Evolutionary conservation across 164 flowering plant species (phyloP).

Genomic region (Paratinospora sagittata): DNA sequence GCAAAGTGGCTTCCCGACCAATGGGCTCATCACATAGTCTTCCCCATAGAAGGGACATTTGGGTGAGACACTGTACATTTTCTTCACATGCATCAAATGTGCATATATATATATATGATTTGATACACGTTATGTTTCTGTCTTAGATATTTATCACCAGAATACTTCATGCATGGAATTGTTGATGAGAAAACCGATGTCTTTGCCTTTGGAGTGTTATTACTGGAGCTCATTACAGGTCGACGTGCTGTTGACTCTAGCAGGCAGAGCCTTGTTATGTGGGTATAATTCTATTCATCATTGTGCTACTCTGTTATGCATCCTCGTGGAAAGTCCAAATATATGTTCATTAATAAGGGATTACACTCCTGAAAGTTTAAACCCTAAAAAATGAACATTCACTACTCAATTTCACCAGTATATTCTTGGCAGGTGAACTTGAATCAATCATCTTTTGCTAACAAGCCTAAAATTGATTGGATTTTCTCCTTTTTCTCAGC

Average conservation of each 20-base stretch:
- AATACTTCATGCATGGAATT: constrained; percentile 94
- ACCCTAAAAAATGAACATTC: neutral
- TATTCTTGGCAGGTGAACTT: no score
- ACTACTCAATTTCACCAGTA: neutral
- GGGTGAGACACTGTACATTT: constrained; percentile 43
- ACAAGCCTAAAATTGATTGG: no score
- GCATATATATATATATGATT: neutral
- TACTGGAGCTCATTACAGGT: constrained; percentile 90
- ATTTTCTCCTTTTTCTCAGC: no score
- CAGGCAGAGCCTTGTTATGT: constrained; percentile 86
- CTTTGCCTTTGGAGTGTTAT: constrained; percentile 85
- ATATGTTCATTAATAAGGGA: neutral
- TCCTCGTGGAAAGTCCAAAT: neutral
- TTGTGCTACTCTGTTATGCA: neutral
- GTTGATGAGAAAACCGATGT: constrained; percentile 93
- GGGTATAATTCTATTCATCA: constrained; percentile 48
- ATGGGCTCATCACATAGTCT: constrained; percentile 78
- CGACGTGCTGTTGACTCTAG: constrained; percentile 79
- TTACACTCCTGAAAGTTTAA: no score
- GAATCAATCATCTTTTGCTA: no score
- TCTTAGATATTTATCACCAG: constrained; percentile 85
- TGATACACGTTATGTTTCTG: neutral
- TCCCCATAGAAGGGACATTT: constrained; percentile 92
- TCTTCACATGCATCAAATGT: neutral
- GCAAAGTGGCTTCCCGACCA: constrained; percentile 98